A percentile compares a stretch with the other conserved stretches of the same genome.
These are phyloP conservation scores for Lactarius sp. DNA, from an alignment of 768 basidiomycete genomes.

Conservation along the genomic window DNA sequence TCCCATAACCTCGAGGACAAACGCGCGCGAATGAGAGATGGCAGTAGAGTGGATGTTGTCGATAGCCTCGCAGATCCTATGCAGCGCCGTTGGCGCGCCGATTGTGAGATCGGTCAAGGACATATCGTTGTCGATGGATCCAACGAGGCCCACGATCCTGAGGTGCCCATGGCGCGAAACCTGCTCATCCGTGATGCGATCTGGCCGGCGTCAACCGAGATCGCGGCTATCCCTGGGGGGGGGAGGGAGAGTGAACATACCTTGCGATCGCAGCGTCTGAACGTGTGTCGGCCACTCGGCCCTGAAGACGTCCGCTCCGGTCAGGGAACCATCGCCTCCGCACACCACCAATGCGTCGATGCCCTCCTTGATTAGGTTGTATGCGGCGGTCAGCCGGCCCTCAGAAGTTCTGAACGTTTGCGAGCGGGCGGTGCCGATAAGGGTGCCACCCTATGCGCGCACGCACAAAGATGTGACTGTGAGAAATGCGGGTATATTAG, in stretches of 20 bases:
- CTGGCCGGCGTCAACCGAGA: constrained; percentile 33
- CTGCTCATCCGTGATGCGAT: constrained; percentile 71
- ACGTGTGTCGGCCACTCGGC: constrained; percentile 92
- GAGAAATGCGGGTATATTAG: background rate
- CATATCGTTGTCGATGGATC: constrained; percentile 99
- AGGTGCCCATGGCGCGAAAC: constrained; percentile 71
- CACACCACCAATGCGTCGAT: constrained; percentile 97
- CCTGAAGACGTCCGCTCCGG: constrained; percentile 91
- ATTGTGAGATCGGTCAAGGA: constrained; percentile 96
- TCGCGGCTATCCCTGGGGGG: background rate
- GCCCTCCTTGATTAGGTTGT: constrained; percentile 92
- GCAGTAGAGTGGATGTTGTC: constrained; percentile 99
- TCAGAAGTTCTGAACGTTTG: constrained; percentile 78
- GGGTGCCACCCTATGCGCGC: constrained; percentile 71
- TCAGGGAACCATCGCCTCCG: constrained; percentile 95
- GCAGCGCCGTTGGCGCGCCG: constrained; percentile 91
- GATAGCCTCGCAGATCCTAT: constrained; percentile 95
- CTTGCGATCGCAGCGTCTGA: constrained; percentile 55
- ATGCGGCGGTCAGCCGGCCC: constrained; percentile 83
- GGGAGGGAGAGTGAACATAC: constrained; percentile 35
- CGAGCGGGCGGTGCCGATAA: constrained; percentile 92
- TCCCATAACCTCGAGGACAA: constrained; percentile 99
- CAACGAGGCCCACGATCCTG: constrained; percentile 96
- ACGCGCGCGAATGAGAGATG: constrained; percentile 91
- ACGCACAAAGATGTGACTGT: background rate